These are phyloP conservation scores for Lactifluus echinatus DNA, from an alignment of 768 basidiomycete species.

Conservation along the genomic window DNA sequence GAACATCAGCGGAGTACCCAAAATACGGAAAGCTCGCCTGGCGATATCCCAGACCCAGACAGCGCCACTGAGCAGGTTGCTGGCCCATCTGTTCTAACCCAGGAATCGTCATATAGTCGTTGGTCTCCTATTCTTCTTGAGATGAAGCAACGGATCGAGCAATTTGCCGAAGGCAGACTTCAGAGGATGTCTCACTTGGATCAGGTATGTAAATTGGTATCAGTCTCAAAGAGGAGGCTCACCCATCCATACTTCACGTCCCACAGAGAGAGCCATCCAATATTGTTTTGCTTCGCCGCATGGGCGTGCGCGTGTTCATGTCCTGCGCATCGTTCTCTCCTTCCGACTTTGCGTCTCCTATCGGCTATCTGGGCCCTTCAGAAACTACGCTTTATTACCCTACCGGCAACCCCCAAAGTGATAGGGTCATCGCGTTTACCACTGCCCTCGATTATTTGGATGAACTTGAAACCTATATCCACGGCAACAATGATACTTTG, in stretches of 20 bases:
- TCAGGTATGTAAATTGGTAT: not conserved
- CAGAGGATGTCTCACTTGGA: not conserved
- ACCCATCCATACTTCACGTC: too few relatives aligned
- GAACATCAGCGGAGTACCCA: not conserved
- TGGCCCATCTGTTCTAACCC: not conserved
- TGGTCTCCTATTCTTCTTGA: not conserved
- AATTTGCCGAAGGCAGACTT: not conserved
- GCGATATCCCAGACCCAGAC: too few relatives aligned
- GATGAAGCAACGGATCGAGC: conserved; percentile 2
- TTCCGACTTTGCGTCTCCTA: conserved; percentile 1
- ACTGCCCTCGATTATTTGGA: conserved; percentile 4
- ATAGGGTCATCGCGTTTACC: not conserved
- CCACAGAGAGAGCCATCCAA: not conserved
- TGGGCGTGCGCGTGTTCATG: conserved; percentile 8
- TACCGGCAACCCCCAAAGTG: not conserved
- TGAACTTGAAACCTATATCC: not conserved
- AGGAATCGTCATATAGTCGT: not conserved
- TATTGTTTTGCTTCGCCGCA: not conserved
- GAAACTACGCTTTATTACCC: conserved; percentile 1
- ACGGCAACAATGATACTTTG: not conserved
- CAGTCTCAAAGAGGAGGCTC: not conserved
- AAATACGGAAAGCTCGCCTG: not conserved
- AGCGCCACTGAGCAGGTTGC: not conserved
- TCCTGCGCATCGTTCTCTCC: conserved; percentile 1
- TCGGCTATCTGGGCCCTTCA: conserved; percentile 1